phyloP scores from a whole-genome alignment of 2,329 filamentous ascomycete species.

The Dryadomyces quercus-mongolicae region DNA sequence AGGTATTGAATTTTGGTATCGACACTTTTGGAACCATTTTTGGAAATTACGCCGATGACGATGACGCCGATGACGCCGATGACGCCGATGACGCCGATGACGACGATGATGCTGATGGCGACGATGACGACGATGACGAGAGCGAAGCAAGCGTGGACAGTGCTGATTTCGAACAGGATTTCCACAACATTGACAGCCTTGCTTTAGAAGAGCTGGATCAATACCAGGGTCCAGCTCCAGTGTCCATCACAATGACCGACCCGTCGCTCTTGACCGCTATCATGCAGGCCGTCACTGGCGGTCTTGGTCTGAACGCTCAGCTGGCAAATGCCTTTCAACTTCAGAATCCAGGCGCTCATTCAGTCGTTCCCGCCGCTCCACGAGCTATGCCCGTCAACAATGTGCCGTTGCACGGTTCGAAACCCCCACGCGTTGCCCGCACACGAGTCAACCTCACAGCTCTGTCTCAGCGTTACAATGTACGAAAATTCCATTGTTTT shows the following conservation, averaged over 20 bases:
- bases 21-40: background rate
- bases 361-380: too few relatives aligned
- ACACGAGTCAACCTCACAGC: slow-evolving; percentile 42
- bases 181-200: background rate
- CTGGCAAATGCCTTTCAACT: background rate
- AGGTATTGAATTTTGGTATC: background rate
- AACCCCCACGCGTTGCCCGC: slow-evolving; percentile 17
- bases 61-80: slow-evolving; percentile 12
- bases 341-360: background rate
- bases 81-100: slow-evolving; percentile 7
- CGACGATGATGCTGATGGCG: slow-evolving; percentile 12
- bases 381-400: background rate
- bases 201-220: background rate
- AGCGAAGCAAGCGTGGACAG: background rate
- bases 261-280: background rate
- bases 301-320: background rate
- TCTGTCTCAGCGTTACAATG: slow-evolving; percentile 45
- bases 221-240: background rate
- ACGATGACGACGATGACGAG: slow-evolving; percentile 4
- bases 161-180: background rate
- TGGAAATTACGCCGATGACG: slow-evolving; percentile 11
- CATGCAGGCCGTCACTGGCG: background rate
- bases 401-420: background rate
- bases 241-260: background rate
- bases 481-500: slow-evolving; percentile 16